Base-by-base conservation (phyloP, 495 filamentous ascomycete genomes). In the Penicillium dipodomyicola region DNA sequence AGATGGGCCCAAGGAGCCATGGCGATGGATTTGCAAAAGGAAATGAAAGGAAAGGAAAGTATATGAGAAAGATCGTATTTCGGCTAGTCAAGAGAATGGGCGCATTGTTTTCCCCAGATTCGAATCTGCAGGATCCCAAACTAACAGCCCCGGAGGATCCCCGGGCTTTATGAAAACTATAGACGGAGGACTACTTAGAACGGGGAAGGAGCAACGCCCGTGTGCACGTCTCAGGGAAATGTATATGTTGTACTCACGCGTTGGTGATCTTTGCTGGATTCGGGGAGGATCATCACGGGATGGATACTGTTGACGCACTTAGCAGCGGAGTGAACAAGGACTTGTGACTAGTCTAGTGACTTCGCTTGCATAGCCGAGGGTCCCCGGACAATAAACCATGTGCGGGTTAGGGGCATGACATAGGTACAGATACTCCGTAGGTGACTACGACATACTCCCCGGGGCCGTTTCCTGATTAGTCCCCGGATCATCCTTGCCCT, bases 1-100 rank as follows among this genome's bases (percentile, higher is more conserved):
- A 65, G 42, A 37, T 55, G 45, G 22, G 50, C 58, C 64, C 60
- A 68, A 19, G 54, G 58, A 48, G 66, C 55, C 66, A 68, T 68
- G 56, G 59, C 14, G 52, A 29, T n/a, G 41, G 41, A 39, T 42
- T 42, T 37, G 19, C 56, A 29, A 39, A 25, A 25, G 6, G 23
- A 25, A 25, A 25, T 25, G 1, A 25, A 25, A 25, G 23, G 23
- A 25, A 25, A 25, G 5, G 32, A 29, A 52, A 59, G 44, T 41
- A 29, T 51, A 51, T 39, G n/a, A 23, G 11, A 43, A 58, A 29
- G 44, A 54, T 39, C 11, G 49, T 25, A 59, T 47, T 49, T 29
- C 42, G 4, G 47, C 55, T 22, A 27, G 14, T 44, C 37, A 43
- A 39, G 20, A 32, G 40, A 49, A 44, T 5, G 40, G 54, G 52